These are phyloP conservation scores for Entomortierella chlamydospora DNA, from an alignment of 192 early-diverging fungal species.

Conservation along the genomic window DNA sequence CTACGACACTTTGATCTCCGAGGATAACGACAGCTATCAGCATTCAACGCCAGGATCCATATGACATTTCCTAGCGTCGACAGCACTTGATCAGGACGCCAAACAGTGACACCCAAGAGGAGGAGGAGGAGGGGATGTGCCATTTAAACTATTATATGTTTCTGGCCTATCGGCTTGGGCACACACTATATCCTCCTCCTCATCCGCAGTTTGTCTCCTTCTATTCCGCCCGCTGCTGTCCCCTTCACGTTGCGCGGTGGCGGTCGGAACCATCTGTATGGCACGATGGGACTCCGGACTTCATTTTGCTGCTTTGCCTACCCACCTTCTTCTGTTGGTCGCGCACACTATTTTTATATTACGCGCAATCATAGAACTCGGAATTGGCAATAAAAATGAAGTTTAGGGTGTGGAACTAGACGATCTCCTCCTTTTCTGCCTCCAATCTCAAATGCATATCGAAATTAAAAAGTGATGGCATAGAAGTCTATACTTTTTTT, in stretches of 20 bases:
- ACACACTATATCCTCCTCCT: background rate
- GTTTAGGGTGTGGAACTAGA: background rate
- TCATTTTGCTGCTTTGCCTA: conserved; percentile 41
- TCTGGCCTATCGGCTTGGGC: background rate
- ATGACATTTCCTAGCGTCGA: too few species aligned
- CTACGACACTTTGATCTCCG: too few species aligned
- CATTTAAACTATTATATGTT: background rate
- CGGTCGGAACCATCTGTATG: conserved; percentile 32
- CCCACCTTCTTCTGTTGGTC: conserved; percentile 29
- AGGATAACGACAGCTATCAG: too few species aligned
- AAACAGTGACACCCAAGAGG: too few species aligned
- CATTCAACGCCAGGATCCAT: too few species aligned
- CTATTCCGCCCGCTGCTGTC: conserved; percentile 18
- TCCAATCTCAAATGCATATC: conserved; percentile 5
- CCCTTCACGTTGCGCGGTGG: background rate
- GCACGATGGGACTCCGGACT: conserved; percentile 32
- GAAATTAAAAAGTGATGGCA: conserved; percentile 6
- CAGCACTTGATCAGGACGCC: too few species aligned
- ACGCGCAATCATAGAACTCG: conserved; percentile 33
- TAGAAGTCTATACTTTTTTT: background rate
- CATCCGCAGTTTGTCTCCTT: background rate
- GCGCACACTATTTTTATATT: conserved; percentile 13
- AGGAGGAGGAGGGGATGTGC: background rate
- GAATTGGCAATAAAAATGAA: conserved; percentile 16
- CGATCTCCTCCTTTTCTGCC: background rate